A percentile compares a stretch with the other conserved stretches of the same genome.
phyloP scores from a whole-genome alignment of 352 stramenopile species.

The Phytophthora sp. region DNA sequence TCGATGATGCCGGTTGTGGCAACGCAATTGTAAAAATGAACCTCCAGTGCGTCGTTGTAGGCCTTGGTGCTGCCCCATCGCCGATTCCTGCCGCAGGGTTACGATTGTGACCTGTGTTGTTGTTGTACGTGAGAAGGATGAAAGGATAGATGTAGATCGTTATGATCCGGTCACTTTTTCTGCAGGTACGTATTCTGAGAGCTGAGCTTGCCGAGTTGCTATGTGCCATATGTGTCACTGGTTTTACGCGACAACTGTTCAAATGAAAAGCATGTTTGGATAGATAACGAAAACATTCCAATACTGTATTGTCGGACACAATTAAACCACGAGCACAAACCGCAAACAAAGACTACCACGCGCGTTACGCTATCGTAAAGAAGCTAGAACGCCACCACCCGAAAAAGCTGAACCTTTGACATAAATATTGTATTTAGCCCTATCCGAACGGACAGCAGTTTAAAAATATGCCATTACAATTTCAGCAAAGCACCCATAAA shows the following conservation, averaged over 20 bases:
- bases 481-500: no score
- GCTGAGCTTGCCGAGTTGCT: conserved; percentile 4
- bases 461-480: no score
- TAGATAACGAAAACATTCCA: conserved; percentile 6
- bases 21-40: conserved; percentile 32
- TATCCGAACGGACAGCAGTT: no score
- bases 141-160: no score
- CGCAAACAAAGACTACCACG: no score
- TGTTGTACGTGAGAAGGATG: conserved; percentile 14
- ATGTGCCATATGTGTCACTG: conserved; percentile 5
- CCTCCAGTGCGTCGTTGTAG: no score
- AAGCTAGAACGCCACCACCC: no score
- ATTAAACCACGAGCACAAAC: conserved; percentile 1
- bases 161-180: conserved; percentile 12
- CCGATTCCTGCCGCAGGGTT: conserved; percentile 16
- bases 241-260: conserved; percentile 30
- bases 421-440: no score
- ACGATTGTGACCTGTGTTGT: conserved; percentile 6
- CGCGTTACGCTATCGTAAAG: no score
- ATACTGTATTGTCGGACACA: conserved; percentile 6
- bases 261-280: no score
- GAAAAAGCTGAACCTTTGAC: no score
- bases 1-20: not conserved
- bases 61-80: conserved; percentile 9
- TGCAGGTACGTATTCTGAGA: not conserved